Evolutionary conservation across 768 basidiomycete genomes (phyloP), one percentile per base, ranked within the genome.

Genomic region (Boletellus sp.): DNA sequence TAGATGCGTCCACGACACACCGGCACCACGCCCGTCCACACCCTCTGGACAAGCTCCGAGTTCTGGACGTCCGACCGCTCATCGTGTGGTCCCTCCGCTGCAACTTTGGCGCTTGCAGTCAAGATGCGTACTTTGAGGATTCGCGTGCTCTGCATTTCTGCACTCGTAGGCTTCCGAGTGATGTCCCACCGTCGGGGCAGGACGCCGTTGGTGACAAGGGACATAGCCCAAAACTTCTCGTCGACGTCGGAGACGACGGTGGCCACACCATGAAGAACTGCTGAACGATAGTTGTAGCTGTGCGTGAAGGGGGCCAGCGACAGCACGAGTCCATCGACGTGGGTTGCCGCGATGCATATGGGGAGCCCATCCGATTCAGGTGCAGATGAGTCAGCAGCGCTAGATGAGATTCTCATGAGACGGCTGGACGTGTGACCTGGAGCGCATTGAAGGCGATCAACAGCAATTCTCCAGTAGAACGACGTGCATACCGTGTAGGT

Each of bases 241-340:
- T 64, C 51, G 17, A 11, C 20, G 16, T 62, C 53, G 7, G 42
- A 35, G 20, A 63, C 52, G 20, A 52, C 36, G 1, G 53, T 54
- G 17, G 56, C 61, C 7, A 16, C 45, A 1, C 61, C 61, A 3
- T 64, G 59, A 0, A 63, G 53, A 24, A 63, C 45, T 7, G 62
- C 62, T 0, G 61, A 63, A 5, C 61, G 61, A 31, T 63, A 63
- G 45, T 63, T 63, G 45, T 61, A 63, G 40, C 59, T 62, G 28
- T 64, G 56, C 12, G 59, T 55, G 48, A 63, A 63, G 20, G 61
- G 62, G 23, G 39, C 59, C 1, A 63, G 42, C 37, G 59, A 44
- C 33, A 63, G 52, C 26, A 63, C 61, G 17, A 62, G 50, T 12
- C 62, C 61, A 10, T 63, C 61, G 17, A 63, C 44, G 6, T 62